A percentile compares a stretch with the other conserved stretches of the same genome.
Conservation (phyloP, 2,329 filamentous ascomycete genomes). For the Colletotrichum simmondsii region DNA sequence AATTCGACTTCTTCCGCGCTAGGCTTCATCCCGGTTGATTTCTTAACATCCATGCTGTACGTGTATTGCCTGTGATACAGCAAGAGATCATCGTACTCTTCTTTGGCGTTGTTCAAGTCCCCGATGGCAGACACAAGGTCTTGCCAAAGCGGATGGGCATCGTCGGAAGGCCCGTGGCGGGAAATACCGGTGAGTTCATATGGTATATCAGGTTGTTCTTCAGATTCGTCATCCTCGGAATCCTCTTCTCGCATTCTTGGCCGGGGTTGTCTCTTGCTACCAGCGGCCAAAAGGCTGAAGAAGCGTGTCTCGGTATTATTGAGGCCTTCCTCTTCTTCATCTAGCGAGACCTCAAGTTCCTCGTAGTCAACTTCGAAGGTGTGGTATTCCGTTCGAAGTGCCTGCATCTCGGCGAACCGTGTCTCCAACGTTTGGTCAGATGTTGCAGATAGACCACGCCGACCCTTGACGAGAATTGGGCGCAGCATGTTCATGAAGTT, state of each 20-base stretch:
- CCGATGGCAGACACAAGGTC: conserved; percentile 55
- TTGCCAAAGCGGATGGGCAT: conserved; percentile 59
- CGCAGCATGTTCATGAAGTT: conserved; percentile 52
- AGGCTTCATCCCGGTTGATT: conserved; percentile 40
- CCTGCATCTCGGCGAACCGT: conserved; percentile 49
- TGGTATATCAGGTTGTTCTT: conserved; percentile 40
- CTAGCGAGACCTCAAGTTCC: conserved; percentile 45
- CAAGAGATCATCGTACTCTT: conserved; percentile 57
- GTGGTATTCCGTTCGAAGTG: conserved; percentile 50
- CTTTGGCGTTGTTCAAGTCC: conserved; percentile 58
- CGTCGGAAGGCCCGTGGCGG: conserved; percentile 46
- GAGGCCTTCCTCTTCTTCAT: conserved; percentile 49
- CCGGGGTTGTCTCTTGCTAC: conserved; percentile 3
- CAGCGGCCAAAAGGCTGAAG: conserved; percentile 47
- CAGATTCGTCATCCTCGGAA: conserved; percentile 25
- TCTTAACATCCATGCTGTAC: conserved; percentile 48
- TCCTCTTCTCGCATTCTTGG: not conserved
- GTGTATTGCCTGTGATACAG: conserved; percentile 51
- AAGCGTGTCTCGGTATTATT: conserved; percentile 49
- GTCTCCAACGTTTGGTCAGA: conserved; percentile 41
- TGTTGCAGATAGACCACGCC: conserved; percentile 33
- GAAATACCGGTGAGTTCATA: conserved; percentile 49
- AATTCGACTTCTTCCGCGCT: conserved; percentile 55
- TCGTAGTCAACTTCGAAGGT: conserved; percentile 50
- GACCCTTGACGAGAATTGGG: conserved; percentile 46